Base-by-base conservation (phyloP, 78 protist genomes). In the Paratrimastix pyriformis region DNA sequence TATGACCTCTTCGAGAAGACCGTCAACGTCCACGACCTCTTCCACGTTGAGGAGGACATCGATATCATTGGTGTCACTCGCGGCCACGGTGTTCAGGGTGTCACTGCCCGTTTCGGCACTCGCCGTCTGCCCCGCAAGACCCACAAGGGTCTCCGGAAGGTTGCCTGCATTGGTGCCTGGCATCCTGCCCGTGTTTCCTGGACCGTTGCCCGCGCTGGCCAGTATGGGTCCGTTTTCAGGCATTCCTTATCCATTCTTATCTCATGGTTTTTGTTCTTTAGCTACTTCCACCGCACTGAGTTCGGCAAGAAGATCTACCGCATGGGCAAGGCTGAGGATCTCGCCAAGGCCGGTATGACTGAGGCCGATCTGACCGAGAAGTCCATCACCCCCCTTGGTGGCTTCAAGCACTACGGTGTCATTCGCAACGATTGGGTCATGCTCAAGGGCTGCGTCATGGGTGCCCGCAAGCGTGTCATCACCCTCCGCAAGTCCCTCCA, bases 121-220 rank as follows among this genome's bases (percentile, higher is more conserved):
- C 69, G 83, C 66, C 69, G 80, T 57, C 97, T 96, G 29, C 99
- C 99, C 71, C 87, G 99, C 68, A 98, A 98, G 95, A 92, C 99
- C 65, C 99, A 96, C 92, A 76, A 88, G 38, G 99, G 99, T 89
- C 91, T 93, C 50, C 88, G 99, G 75, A 97, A 97, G 97, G 98
- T 94, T 72, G 99, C 98, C 45, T 96, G 99, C 76, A 94, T 98
- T 73, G 99, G 99, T 6, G 93, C 99, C 2, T 98, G 99, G 99
- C 99, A 98, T 76, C 99, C 99, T 32, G 86, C 97, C 68, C 87
- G 96, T 71, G 97, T 98, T 65, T 32, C 73, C 40, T 91, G 40
- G 86, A 69, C 98, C 13, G 99, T 98, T 4, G 89, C 99, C 81
- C 97, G 99, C 77, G 98, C 99, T 46, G 99, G 99, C 88, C 99